Percentiles rank a stretch among this genome's conserved stretches.
Conservation (phyloP, 2,329 filamentous ascomycete genomes). For the Cytospora paraplurivora region DNA sequence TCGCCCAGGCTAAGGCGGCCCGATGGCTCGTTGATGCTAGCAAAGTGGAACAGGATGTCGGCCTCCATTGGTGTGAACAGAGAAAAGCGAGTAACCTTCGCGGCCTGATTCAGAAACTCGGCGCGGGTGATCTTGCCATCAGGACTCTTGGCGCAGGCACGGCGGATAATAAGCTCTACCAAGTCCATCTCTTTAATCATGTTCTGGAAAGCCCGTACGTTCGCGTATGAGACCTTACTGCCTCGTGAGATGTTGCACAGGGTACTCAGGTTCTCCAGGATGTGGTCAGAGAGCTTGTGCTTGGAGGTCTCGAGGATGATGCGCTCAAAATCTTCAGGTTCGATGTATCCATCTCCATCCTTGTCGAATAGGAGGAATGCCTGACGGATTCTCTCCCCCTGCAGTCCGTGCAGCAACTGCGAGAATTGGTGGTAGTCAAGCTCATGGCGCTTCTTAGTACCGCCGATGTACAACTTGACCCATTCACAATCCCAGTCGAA, state of each 20-base stretch:
- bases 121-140: constrained; percentile 93
- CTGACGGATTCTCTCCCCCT: constrained; percentile 94
- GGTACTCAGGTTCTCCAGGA: constrained; percentile 86
- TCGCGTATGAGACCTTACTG: constrained; percentile 96
- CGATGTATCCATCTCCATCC: constrained; percentile 91
- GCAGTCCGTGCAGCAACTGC: constrained; percentile 94
- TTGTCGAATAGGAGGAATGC: constrained; percentile 91
- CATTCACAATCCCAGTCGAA: constrained; percentile 98
- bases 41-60: constrained; percentile 98
- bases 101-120: constrained; percentile 93
- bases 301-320: constrained; percentile 91
- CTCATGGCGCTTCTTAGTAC: constrained; percentile 82
- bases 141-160: constrained; percentile 77
- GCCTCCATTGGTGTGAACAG: constrained; percentile 98
- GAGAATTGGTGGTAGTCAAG: constrained; percentile 97
- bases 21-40: constrained; percentile 85
- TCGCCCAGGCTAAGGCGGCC: constrained; percentile 80
- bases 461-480: constrained; percentile 91
- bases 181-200: constrained; percentile 98
- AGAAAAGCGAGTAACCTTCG: constrained; percentile 88
- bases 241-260: constrained; percentile 92
- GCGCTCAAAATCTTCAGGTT: constrained; percentile 92
- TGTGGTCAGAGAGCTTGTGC: constrained; percentile 96
- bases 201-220: constrained; percentile 97
- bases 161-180: constrained; percentile 88